A percentile compares a stretch with the other conserved stretches of the same genome.
phyloP scores from a whole-genome alignment of 306 rosid species.

The Begonia fuchsioides region DNA sequence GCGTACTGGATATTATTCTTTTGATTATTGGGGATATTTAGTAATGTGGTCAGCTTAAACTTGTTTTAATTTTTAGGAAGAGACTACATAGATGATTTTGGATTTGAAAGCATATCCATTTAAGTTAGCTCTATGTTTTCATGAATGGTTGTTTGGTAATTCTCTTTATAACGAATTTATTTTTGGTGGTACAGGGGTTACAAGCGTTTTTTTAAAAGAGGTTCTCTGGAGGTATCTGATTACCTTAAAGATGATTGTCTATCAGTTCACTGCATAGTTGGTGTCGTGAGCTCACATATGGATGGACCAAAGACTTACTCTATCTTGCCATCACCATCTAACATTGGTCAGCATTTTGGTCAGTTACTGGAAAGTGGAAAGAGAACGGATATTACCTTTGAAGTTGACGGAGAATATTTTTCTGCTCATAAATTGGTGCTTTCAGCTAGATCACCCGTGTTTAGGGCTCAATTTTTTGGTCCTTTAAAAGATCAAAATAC shows the following conservation, averaged over 20 bases:
- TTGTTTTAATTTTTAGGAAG: neutral
- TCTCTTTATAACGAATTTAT: slow-evolving; percentile 7
- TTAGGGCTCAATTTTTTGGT: slow-evolving; percentile 79
- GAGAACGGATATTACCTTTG: slow-evolving; percentile 61
- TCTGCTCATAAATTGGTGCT: slow-evolving; percentile 66
- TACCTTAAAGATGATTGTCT: slow-evolving; percentile 73
- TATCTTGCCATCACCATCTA: slow-evolving; percentile 39
- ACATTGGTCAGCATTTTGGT: slow-evolving; percentile 62
- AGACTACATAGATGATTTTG: neutral
- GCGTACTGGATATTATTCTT: neutral
- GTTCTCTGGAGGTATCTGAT: slow-evolving; percentile 55
- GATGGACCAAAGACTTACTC: slow-evolving; percentile 67
- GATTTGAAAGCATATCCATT: neutral
- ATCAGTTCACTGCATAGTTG: slow-evolving; percentile 60
- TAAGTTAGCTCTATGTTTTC: slow-evolving; percentile 9
- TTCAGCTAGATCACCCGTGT: slow-evolving; percentile 83
- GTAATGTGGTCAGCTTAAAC: neutral
- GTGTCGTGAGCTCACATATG: slow-evolving; percentile 60
- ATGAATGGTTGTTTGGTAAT: neutral
- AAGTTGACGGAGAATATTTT: slow-evolving; percentile 51
- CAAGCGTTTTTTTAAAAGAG: slow-evolving; percentile 66
- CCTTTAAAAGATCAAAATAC: slow-evolving; percentile 80
- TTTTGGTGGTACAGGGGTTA: slow-evolving; percentile 58
- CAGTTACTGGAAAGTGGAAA: slow-evolving; percentile 49
- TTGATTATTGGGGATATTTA: neutral